Evolutionary conservation across 2,329 filamentous ascomycete species (phyloP), one percentile per base, ranked within the genome.

Genomic region (Colletotrichum scovillei): DNA sequence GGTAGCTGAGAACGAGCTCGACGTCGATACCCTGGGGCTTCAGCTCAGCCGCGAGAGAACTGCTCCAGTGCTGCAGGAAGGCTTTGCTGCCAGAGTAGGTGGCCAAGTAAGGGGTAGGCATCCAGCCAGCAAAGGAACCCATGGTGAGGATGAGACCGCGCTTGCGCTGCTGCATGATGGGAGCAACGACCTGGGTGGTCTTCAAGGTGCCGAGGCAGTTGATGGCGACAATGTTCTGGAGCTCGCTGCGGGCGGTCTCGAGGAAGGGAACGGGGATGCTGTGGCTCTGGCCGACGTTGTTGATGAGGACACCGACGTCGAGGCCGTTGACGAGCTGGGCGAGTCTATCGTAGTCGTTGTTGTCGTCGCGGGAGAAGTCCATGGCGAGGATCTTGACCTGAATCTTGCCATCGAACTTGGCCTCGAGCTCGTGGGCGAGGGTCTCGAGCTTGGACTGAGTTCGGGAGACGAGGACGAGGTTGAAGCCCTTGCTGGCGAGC

Each of bases 21-120:
- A 98, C 95, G 76, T 95, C 92, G 53, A 99, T 91, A 70, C 94
- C 94, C 78, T 94, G 88, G 1, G 92, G 90, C 75, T 93, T 91
- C 35, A 99, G 89, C 84, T 99, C 97, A 16, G 92, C 90, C 1
- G 93, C 94, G 16, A 99, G 89, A 12, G 97, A 92, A 6, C 92
- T 93, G 76, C 94, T 98, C 97, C 97, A 99, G 80, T 97, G 93
- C 85, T 98, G 96, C 62, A 99, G 89, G 89, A 99, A 99, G 1
- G 97, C 96, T 86, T 99, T 99, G 90, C 93, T 97, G 76, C 97
- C 97, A 57, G 94, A 97, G 88, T 99, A 99, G 3, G 97, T 98
- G 14, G 97, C 97, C 57, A 99, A 90, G 67, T 97, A 92, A 6
- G 97, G 95, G 0, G 95, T 98, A 8, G 97, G 97, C 74, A 97